Evolutionary conservation across 176 grass and related monocot genomes (phyloP).

Genomic region (Phoenix roebelenii): DNA sequence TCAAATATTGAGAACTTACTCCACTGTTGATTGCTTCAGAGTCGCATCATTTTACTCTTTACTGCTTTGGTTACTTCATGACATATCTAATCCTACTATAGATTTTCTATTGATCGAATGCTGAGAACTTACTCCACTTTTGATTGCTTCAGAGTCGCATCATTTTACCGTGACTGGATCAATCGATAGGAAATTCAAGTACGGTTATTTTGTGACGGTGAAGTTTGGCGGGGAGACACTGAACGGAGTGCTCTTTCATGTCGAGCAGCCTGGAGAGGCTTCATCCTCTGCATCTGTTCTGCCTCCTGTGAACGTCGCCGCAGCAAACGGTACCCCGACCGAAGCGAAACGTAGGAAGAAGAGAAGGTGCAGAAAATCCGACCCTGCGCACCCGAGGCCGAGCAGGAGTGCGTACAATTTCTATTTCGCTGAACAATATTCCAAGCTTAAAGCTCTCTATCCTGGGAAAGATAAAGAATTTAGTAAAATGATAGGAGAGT

Average conservation of each 20-base stretch:
- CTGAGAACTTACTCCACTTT: too few relatives aligned
- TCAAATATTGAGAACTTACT: too few relatives aligned
- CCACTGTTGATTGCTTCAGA: too few relatives aligned
- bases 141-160: slow-evolving; percentile 13
- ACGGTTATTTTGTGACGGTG: slow-evolving; percentile 43
- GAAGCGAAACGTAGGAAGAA: slow-evolving; percentile 5
- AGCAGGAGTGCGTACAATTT: slow-evolving; percentile 52
- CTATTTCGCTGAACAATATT: slow-evolving; percentile 40
- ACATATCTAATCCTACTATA: too few relatives aligned
- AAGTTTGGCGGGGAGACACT: slow-evolving; percentile 38
- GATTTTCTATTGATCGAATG: too few relatives aligned
- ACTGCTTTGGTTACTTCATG: too few relatives aligned
- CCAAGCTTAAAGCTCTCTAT: slow-evolving; percentile 30
- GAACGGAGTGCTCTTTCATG: slow-evolving; percentile 36
- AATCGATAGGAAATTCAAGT: slow-evolving; percentile 51
- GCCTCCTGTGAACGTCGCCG: not conserved
- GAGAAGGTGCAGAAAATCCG: slow-evolving; percentile 20
- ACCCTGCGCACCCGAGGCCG: slow-evolving; percentile 38
- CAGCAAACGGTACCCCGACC: not conserved
- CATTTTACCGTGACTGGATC: slow-evolving; percentile 38
- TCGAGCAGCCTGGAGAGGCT: slow-evolving; percentile 8
- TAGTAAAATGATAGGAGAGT: slow-evolving; percentile 50
- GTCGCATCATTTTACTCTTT: too few relatives aligned
- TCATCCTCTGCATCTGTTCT: slow-evolving; percentile 2
- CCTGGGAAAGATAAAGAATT: slow-evolving; percentile 42